Conservation (phyloP, 345 rosid genomes). For the Capsella bursapastoris region DNA sequence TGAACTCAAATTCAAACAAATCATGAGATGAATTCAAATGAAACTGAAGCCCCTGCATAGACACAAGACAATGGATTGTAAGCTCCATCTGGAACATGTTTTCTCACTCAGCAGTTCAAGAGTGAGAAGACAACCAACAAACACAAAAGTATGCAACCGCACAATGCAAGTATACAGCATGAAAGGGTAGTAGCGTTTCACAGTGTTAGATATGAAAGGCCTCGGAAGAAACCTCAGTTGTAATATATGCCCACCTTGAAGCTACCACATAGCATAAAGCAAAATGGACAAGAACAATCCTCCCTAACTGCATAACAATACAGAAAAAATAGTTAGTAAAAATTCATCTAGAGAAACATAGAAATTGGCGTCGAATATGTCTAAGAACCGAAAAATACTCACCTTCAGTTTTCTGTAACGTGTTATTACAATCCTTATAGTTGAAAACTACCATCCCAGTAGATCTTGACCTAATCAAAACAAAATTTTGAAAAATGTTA, state of each 20-base stretch:
- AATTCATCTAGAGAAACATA: conserved; percentile 1
- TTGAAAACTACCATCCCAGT: conserved; percentile 79
- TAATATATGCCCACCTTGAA: conserved; percentile 63
- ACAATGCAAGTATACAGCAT: conserved; percentile 3
- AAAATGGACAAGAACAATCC: conserved; percentile 93
- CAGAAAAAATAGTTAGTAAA: neutral
- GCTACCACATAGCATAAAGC: conserved; percentile 79
- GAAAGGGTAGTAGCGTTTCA: conserved; percentile 23
- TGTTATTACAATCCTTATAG: conserved; percentile 70
- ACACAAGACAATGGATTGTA: conserved; percentile 32
- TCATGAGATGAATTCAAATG: conserved; percentile 89
- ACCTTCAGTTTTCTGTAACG: conserved; percentile 89
- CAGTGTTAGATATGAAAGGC: conserved; percentile 9
- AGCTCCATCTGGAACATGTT: conserved; percentile 16
- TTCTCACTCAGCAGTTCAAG: conserved; percentile 4
- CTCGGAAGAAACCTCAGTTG: conserved; percentile 26
- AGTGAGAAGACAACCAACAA: neutral
- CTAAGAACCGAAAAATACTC: conserved; percentile 7
- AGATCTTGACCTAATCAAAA: conserved; percentile 63
- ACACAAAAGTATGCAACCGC: conserved; percentile 8
- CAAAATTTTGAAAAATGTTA: neutral
- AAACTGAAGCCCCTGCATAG: conserved; percentile 78
- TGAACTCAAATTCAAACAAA: conserved; percentile 83
- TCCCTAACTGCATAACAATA: conserved; percentile 75
- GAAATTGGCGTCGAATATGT: neutral